Percentiles rank a stretch among this genome's conserved stretches.
Conservation (phyloP, 1,284 basidiomycete genomes). For the Pholiota adiposa region DNA sequence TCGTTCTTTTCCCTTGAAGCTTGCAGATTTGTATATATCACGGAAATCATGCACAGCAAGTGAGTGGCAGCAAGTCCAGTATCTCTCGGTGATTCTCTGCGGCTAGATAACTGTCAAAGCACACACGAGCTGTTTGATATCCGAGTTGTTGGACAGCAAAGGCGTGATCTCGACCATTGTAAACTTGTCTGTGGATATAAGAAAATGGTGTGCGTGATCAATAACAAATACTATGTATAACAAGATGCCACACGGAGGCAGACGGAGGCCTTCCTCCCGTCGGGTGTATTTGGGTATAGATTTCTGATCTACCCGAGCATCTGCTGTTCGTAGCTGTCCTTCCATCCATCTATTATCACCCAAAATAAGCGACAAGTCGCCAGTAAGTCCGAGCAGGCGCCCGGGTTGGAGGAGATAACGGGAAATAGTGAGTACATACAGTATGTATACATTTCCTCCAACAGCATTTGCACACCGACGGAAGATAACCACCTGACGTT, state of each 20-base stretch:
- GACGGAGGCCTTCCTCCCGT: too few species aligned
- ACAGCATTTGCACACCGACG: not conserved
- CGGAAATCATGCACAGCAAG: not conserved
- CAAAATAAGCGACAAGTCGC: not conserved
- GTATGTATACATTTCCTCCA: not conserved
- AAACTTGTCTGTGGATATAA: not conserved
- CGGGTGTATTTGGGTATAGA: not conserved
- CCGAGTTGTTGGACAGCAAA: not conserved
- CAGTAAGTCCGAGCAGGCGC: not conserved
- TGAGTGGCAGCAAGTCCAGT: not conserved
- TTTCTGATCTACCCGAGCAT: not conserved
- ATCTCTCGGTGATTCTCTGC: not conserved
- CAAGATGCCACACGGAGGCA: not conserved
- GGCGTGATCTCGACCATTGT: not conserved
- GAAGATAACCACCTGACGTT: not conserved
- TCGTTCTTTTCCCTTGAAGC: not conserved
- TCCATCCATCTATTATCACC: not conserved
- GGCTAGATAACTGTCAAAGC: not conserved
- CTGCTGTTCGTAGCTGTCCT: not conserved
- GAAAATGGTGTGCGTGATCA: not conserved
- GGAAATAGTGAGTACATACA: not conserved
- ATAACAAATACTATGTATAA: not conserved
- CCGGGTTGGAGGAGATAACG: not conserved
- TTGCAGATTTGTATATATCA: not conserved
- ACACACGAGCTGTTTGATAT: not conserved